Evolutionary conservation across 2,329 filamentous ascomycete genomes (phyloP).

Genomic region (Diaporthe australafricana): DNA sequence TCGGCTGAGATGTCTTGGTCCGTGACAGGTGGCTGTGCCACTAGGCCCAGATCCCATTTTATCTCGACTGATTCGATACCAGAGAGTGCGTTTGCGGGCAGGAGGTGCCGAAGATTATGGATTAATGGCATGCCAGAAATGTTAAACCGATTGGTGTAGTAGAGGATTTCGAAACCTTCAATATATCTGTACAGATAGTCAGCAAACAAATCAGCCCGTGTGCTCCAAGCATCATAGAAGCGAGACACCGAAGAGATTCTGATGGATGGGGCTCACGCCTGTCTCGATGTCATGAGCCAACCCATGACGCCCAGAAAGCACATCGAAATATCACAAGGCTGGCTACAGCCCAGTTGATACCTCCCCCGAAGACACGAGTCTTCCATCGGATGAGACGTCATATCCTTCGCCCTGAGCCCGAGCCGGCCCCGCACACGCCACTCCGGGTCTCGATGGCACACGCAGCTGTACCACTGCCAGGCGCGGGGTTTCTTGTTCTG

Average conservation of each 20-base stretch:
- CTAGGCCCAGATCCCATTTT: neutral
- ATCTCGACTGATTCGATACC: slow-evolving; percentile 22
- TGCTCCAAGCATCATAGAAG: neutral
- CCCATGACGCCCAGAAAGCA: slow-evolving; percentile 25
- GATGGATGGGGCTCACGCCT: slow-evolving; percentile 2
- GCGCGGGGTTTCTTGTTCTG: neutral
- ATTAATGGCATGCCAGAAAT: neutral
- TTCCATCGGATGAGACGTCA: neutral
- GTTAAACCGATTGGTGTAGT: slow-evolving; percentile 4
- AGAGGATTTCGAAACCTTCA: slow-evolving; percentile 23
- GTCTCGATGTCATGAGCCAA: slow-evolving; percentile 22
- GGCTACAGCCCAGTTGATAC: neutral
- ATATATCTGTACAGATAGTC: neutral
- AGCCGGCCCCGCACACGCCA: neutral
- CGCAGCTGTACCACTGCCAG: slow-evolving; percentile 32
- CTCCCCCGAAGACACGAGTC: neutral
- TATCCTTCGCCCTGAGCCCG: neutral
- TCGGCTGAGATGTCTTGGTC: slow-evolving; percentile 17
- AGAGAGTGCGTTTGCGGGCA: neutral
- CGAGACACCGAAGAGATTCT: neutral
- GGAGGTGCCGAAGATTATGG: neutral
- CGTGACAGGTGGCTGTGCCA: slow-evolving; percentile 2
- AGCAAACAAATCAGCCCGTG: neutral
- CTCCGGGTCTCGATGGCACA: slow-evolving; percentile 24
- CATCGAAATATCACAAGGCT: neutral